phyloP scores from a whole-genome alignment of 1,284 basidiomycete genomes.

The Spongispora temasekensis region DNA sequence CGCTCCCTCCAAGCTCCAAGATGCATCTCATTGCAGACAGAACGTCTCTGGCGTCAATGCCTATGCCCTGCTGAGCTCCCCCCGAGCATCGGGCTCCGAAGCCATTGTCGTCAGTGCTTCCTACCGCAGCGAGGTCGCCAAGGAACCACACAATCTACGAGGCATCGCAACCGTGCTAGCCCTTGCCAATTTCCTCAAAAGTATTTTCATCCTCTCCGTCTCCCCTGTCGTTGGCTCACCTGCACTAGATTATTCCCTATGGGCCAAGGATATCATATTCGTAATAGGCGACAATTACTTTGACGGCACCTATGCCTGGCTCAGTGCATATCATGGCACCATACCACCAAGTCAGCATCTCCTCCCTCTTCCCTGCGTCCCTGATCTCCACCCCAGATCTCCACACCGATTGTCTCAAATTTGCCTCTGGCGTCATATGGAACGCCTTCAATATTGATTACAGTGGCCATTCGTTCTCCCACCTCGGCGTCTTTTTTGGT shows the following conservation, averaged over 20 bases:
- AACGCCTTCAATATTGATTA: constrained; percentile 95
- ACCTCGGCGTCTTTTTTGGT: constrained; percentile 92
- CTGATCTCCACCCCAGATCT: constrained; percentile 52
- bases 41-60: constrained; percentile 67
- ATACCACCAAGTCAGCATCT: constrained; percentile 59
- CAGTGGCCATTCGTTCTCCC: constrained; percentile 94
- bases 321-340: constrained; percentile 78
- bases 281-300: constrained; percentile 88
- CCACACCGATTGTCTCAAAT: constrained; percentile 57
- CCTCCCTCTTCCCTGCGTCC: not conserved
- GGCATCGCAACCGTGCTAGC: constrained; percentile 85
- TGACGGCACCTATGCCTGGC: constrained; percentile 92
- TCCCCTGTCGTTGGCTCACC: constrained; percentile 3
- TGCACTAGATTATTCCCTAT: constrained; percentile 76
- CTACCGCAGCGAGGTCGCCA: constrained; percentile 72
- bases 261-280: constrained; percentile 94
- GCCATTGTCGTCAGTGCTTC: constrained; percentile 89
- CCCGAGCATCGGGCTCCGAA: constrained; percentile 87
- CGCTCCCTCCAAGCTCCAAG: not conserved
- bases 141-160: constrained; percentile 75
- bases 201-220: constrained; percentile 46
- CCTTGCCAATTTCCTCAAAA: constrained; percentile 80
- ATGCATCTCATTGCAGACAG: constrained; percentile 37
- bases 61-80: constrained; percentile 82
- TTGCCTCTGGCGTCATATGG: constrained; percentile 88